Evolutionary conservation across 345 rosid genomes (phyloP).

Genomic region (Eucalyptus camaldulensis): DNA sequence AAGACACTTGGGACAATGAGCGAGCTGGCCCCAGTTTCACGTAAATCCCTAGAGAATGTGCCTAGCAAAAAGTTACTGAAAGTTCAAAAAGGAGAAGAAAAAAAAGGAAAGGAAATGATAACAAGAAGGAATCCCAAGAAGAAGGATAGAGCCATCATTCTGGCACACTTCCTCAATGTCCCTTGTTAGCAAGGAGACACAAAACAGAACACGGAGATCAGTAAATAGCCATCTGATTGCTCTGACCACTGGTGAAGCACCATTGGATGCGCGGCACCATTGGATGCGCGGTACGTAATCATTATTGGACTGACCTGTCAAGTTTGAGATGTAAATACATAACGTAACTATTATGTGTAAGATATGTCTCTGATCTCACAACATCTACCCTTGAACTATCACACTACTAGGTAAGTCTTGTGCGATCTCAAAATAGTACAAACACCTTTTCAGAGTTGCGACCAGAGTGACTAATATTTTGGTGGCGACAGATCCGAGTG

Average conservation of each 20-base stretch:
- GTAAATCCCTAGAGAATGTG: not conserved
- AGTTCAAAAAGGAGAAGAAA: not conserved
- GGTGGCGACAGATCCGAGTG: not conserved
- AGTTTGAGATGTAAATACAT: not conserved
- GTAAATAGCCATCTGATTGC: not conserved
- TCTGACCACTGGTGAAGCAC: not conserved
- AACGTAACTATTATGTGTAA: not conserved
- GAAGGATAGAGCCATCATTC: not conserved
- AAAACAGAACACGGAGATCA: not conserved
- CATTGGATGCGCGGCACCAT: not conserved
- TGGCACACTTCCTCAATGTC: not conserved
- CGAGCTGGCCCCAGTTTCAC: not conserved
- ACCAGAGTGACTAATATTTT: not conserved
- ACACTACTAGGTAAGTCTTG: slow-evolving; percentile 9
- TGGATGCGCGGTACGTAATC: not conserved
- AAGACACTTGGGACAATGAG: not conserved
- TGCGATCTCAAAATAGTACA: not conserved
- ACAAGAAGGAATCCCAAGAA: not conserved
- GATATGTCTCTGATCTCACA: not conserved
- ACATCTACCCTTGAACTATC: not conserved
- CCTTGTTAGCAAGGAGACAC: not conserved
- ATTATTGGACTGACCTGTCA: not conserved
- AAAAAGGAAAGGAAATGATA: not conserved
- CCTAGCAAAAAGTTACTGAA: not conserved
- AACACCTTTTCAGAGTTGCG: not conserved